Conservation (phyloP, 1,284 basidiomycete genomes). For the Tylopilus sp. region DNA sequence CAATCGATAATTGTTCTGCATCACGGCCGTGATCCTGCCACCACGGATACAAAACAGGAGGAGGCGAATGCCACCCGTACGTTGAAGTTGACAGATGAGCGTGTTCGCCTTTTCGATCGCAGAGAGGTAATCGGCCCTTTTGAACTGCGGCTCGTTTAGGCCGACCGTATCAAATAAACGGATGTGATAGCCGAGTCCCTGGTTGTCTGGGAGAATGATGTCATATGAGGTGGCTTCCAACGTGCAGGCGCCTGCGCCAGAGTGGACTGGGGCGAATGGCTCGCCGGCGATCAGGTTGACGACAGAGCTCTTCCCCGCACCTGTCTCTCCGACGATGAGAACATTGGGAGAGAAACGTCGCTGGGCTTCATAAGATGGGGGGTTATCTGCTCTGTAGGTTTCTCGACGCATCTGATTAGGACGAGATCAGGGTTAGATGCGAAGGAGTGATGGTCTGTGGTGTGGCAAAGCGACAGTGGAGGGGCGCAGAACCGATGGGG, state of each 20-base stretch:
- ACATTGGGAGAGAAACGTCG: constrained; percentile 21
- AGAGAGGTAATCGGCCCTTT: constrained; percentile 23
- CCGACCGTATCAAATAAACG: constrained; percentile 35
- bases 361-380: constrained; percentile 19
- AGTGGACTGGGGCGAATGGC: constrained; percentile 12
- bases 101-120: constrained; percentile 34
- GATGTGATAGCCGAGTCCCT: constrained; percentile 15
- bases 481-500: constrained; percentile 1
- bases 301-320: constrained; percentile 20
- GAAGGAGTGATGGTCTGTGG: not conserved
- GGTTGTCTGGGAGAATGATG: constrained; percentile 10
- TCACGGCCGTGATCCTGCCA: constrained; percentile 31
- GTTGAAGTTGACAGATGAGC: constrained; percentile 32
- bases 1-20: constrained; percentile 34
- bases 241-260: constrained; percentile 21
- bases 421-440: constrained; percentile 3
- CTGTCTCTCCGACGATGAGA: constrained; percentile 22
- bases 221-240: constrained; percentile 18
- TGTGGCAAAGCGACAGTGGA: not conserved
- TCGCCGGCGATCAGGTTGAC: constrained; percentile 20
- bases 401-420: constrained; percentile 14
- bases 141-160: constrained; percentile 32
- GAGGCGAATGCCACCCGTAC: constrained; percentile 33
- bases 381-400: constrained; percentile 7
- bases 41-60: constrained; percentile 36